Evolutionary conservation across 768 basidiomycete genomes (phyloP), one percentile per base, ranked within the genome.

Genomic region (Tricholoma bakamatsutake): DNA sequence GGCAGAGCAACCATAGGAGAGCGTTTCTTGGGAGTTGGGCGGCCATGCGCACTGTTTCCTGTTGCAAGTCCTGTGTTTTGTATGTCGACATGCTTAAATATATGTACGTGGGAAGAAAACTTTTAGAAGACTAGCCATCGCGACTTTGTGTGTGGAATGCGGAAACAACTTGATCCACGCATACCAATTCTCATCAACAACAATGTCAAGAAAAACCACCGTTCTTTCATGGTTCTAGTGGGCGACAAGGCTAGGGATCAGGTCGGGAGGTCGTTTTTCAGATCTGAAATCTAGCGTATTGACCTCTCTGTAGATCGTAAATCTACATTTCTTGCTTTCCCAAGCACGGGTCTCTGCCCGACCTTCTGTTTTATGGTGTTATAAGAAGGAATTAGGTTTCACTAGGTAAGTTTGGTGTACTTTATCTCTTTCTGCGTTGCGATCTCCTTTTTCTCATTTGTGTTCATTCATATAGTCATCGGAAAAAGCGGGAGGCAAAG

Each of bases 311-410:
- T 63, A 93, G 85, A 83, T 96, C 50, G 95, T 98, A 53, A 98
- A 98, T 69, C 77, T 99, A 28, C 96, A 99, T 71, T 98, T 90
- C 70, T 69, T 99, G 46, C 82, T 99, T 15, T 93, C 93, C 0
- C 95, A 98, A 69, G 89, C 90, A 12, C 81, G 89, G 53, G 85
- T 93, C 2, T 93, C 91, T 18, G 88, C 92, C 4, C 79, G 93
- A 13, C 93, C 93, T 1, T 91, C 88, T 6, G 94, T 97, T 1
- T 73, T 98, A 58, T 99, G 97, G 97, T 97, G 94, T 64, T 99
- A 99, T 79, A 98, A 97, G 75, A 98, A 98, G 68, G 95, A 98
- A 37, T 78, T 99, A 0, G 96, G 95, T 0, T 99, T 99, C 66
- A 94, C 93, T 8, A 94, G 83, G 91, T 88, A 62, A 61, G 84